These are phyloP conservation scores for Sequoia sempervirens DNA, from an alignment of 75 land plant species.

Conservation along the genomic window DNA sequence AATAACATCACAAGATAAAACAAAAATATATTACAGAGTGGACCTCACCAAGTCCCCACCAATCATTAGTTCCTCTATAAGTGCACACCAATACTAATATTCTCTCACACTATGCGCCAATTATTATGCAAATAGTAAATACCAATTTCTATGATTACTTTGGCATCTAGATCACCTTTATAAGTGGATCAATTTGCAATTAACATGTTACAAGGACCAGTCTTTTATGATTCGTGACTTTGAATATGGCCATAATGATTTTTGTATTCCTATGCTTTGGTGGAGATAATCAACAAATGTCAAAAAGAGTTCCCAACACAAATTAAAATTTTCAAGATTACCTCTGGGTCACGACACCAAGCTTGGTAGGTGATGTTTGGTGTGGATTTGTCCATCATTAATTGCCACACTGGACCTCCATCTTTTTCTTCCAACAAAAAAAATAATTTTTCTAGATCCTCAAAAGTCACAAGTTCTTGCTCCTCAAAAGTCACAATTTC, in stretches of 20 bases:
- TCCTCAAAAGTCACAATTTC: constrained; percentile 54
- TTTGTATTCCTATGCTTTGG: neutral
- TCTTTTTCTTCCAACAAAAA: constrained; percentile 49
- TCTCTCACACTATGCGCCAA: neutral
- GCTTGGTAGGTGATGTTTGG: constrained; percentile 84
- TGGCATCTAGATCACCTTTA: neutral
- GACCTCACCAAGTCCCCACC: neutral
- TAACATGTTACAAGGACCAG: neutral
- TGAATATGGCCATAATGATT: neutral
- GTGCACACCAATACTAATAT: neutral
- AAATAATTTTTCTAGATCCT: no score
- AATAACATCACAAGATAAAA: neutral
- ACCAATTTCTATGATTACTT: neutral
- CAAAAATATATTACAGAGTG: neutral
- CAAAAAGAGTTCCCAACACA: neutral
- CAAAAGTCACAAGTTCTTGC: constrained; percentile 45
- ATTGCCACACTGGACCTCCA: constrained; percentile 77
- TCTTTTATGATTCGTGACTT: neutral
- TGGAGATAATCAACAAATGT: neutral
- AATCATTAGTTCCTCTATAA: neutral
- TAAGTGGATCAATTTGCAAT: neutral
- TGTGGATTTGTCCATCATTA: constrained; percentile 73
- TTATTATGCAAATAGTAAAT: neutral
- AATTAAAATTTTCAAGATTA: constrained; percentile 1
- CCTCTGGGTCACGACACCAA: constrained; percentile 96